Conservation (phyloP, 2,329 filamentous ascomycete genomes). For the Sporothrix globosa region DNA sequence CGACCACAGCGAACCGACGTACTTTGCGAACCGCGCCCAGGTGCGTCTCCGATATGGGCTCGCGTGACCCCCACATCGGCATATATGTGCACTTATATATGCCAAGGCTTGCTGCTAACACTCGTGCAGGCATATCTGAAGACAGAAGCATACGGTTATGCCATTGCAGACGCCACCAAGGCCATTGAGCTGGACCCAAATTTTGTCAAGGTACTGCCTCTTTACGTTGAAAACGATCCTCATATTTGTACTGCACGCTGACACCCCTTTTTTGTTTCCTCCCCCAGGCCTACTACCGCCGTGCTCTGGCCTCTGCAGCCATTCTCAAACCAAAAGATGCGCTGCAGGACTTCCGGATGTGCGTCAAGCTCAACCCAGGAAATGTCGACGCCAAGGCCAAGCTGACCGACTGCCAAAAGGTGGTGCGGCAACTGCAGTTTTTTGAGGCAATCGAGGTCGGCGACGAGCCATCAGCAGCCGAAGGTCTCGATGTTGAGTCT, state of each 20-base stretch:
- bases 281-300: slow-evolving; percentile 83
- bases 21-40: slow-evolving; percentile 93
- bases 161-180: slow-evolving; percentile 85
- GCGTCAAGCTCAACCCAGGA: slow-evolving; percentile 80
- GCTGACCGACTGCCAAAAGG: slow-evolving; percentile 89
- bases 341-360: slow-evolving; percentile 87
- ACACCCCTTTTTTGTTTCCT: not conserved
- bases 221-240: not conserved
- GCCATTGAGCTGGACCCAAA: slow-evolving; percentile 86
- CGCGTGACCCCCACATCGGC: not conserved
- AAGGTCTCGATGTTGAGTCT: slow-evolving; percentile 83
- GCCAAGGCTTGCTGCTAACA: slow-evolving; percentile 38
- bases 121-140: slow-evolving; percentile 85
- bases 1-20: slow-evolving; percentile 82
- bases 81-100: slow-evolving; percentile 1
- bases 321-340: slow-evolving; percentile 89
- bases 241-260: not conserved
- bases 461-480: slow-evolving; percentile 88
- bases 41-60: slow-evolving; percentile 53
- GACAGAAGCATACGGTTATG: slow-evolving; percentile 91
- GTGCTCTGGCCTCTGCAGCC: slow-evolving; percentile 87
- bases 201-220: slow-evolving; percentile 74
- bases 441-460: slow-evolving; percentile 92
- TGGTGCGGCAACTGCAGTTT: slow-evolving; percentile 89
- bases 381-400: slow-evolving; percentile 93